Conservation (phyloP, 129 eudicot species). For the Centella asiatica region DNA sequence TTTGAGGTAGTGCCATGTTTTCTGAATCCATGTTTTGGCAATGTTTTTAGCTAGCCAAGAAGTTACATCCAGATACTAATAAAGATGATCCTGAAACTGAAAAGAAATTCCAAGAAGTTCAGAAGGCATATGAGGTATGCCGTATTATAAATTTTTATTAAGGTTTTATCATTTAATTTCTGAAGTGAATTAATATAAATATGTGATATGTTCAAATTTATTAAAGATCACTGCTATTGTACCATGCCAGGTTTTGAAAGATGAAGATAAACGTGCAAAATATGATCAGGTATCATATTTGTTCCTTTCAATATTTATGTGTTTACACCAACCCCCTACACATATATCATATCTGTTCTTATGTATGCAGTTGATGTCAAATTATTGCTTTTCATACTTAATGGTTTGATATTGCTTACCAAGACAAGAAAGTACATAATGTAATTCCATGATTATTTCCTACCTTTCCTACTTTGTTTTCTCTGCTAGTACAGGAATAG, state of each 20-base stretch:
- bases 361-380: too few species aligned
- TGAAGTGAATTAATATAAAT: not conserved
- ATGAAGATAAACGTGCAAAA: conserved; percentile 75
- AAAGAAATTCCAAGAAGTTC: conserved; percentile 72
- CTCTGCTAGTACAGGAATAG: too few species aligned
- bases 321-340: too few species aligned
- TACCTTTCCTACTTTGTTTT: too few species aligned
- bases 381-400: too few species aligned
- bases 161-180: not conserved
- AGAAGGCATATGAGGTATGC: conserved; percentile 98
- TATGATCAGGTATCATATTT: conserved; percentile 62
- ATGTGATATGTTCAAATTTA: not conserved
- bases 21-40: conserved; percentile 7
- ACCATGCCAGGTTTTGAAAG: conserved; percentile 79
- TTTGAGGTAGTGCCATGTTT: not conserved
- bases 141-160: too few species aligned
- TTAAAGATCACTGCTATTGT: not conserved
- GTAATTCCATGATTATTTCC: too few species aligned
- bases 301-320: not conserved
- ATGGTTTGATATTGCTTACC: too few species aligned
- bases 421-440: too few species aligned
- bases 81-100: conserved; percentile 92
- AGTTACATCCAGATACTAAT: conserved; percentile 93
- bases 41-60: conserved; percentile 67
- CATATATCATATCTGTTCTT: too few species aligned